phyloP scores from a whole-genome alignment of 2,329 filamentous ascomycete genomes.

The Fusarium chuoi region DNA sequence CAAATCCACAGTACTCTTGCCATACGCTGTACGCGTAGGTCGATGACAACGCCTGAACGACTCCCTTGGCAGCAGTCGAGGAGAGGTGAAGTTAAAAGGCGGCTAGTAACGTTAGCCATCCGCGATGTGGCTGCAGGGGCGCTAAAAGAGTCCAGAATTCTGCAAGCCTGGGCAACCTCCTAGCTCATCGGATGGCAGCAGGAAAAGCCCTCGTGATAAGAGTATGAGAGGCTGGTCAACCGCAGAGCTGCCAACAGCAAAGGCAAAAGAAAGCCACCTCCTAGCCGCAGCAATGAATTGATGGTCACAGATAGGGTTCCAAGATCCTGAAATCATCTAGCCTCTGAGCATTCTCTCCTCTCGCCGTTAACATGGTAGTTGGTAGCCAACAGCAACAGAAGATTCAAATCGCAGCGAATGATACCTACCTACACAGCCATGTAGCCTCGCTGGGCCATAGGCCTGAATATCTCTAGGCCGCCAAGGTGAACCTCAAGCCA shows the following conservation, averaged over 20 bases:
- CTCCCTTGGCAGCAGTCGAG: background rate
- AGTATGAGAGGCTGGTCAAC: background rate
- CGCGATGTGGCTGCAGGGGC: constrained; percentile 4
- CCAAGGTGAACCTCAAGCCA: background rate
- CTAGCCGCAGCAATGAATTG: background rate
- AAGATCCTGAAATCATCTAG: background rate
- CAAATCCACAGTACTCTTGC: background rate
- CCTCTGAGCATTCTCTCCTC: background rate
- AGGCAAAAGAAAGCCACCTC: background rate
- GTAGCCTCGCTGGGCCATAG: background rate
- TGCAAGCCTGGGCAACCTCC: background rate
- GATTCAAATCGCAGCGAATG: background rate
- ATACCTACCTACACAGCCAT: background rate
- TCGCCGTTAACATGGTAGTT: background rate
- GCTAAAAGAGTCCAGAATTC: constrained; percentile 10
- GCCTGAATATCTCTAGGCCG: background rate
- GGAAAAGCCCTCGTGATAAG: background rate
- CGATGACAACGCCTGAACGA: background rate
- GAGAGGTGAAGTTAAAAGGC: background rate
- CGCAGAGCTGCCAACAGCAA: background rate
- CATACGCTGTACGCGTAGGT: constrained; percentile 11
- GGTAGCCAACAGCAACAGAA: background rate
- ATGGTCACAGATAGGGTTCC: background rate
- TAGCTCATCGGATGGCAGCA: background rate
- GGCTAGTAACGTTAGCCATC: background rate